Conservation (phyloP, 495 filamentous ascomycete species). For the Neurospora africana region DNA sequence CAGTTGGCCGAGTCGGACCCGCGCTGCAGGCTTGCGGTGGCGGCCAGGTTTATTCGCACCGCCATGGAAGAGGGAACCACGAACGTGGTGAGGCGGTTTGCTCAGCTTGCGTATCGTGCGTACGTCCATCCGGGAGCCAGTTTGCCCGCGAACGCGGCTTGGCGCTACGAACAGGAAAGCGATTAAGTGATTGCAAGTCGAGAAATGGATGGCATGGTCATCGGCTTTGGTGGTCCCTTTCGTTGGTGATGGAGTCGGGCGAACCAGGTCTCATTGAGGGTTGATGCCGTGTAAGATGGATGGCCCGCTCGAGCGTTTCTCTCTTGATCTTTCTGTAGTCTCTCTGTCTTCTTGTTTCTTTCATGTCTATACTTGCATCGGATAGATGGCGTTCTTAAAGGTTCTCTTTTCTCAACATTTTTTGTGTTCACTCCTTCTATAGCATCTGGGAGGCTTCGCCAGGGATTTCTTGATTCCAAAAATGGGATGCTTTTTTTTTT, state of each 20-base stretch:
- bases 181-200: not conserved
- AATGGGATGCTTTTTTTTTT: not conserved
- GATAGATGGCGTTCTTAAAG: not conserved
- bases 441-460: not conserved
- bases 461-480: not conserved
- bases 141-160: constrained; percentile 7
- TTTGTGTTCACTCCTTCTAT: not conserved
- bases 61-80: constrained; percentile 59
- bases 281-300: not conserved
- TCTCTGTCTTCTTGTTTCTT: not conserved
- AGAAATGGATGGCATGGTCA: not conserved
- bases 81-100: constrained; percentile 68
- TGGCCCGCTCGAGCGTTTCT: not conserved
- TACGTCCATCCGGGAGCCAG: constrained; percentile 35
- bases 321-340: not conserved
- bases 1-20: constrained; percentile 60
- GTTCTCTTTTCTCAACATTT: not conserved
- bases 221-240: not conserved
- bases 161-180: not conserved
- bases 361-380: not conserved
- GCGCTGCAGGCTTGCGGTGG: constrained; percentile 63
- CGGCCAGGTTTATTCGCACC: constrained; percentile 69
- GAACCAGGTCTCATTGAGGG: not conserved
- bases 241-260: not conserved
- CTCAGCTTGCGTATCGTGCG: constrained; percentile 52